These are phyloP conservation scores for Mycosarcoma maydis DNA, from an alignment of 1,284 basidiomycete genomes.

Conservation along the genomic window DNA sequence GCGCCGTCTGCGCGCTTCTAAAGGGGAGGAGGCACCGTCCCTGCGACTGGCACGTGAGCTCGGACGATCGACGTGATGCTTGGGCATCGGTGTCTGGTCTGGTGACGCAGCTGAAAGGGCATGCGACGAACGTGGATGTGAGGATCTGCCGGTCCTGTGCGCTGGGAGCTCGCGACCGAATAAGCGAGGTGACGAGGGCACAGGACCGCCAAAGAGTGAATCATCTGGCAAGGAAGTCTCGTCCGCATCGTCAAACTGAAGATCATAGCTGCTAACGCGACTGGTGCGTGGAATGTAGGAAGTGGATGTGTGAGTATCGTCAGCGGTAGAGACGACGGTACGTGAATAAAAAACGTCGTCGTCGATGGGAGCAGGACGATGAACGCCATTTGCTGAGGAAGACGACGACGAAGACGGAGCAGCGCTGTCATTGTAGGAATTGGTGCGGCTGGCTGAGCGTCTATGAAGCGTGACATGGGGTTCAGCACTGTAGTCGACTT, in stretches of 20 bases:
- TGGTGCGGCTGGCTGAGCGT: constrained; percentile 34
- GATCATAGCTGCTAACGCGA: constrained; percentile 45
- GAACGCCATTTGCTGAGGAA: constrained; percentile 1
- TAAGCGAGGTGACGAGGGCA: constrained; percentile 17
- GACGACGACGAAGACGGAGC: constrained; percentile 1
- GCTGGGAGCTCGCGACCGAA: constrained; percentile 24
- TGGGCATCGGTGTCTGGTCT: constrained; percentile 45
- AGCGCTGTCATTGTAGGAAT: constrained; percentile 17
- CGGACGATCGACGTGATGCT: constrained; percentile 16
- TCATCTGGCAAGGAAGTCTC: constrained; percentile 25
- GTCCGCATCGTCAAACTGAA: constrained; percentile 48
- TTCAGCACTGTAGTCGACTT: constrained; percentile 34
- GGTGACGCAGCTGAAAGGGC: constrained; percentile 17
- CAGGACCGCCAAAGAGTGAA: constrained; percentile 36
- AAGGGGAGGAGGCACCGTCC: constrained; percentile 27
- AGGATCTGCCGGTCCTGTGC: constrained; percentile 7
- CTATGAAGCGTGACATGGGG: constrained; percentile 9
- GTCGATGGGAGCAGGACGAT: constrained; percentile 24
- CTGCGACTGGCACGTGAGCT: constrained; percentile 25
- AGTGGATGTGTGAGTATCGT: constrained; percentile 5
- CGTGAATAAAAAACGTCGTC: constrained; percentile 30
- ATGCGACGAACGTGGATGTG: background rate
- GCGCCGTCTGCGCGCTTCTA: constrained; percentile 10
- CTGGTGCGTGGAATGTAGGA: constrained; percentile 40
- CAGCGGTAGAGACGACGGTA: background rate